phyloP scores from a whole-genome alignment of 2,329 filamentous ascomycete genomes.

The Exophiala oligosperma region DNA sequence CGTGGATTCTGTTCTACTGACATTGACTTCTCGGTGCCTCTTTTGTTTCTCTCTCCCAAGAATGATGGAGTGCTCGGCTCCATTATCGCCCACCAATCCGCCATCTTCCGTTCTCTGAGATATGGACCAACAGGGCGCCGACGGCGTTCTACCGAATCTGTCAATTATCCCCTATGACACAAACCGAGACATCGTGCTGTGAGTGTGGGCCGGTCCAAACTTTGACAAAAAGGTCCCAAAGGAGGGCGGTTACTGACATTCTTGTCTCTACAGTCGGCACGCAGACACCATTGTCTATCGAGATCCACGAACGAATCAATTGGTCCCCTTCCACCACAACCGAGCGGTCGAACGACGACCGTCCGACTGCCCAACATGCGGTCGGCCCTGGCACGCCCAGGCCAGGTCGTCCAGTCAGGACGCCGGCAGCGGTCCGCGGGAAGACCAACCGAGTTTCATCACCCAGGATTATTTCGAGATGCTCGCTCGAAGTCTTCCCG shows the following conservation, averaged over 20 bases:
- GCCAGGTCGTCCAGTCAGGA: constrained; percentile 36
- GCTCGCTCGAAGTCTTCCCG: constrained; percentile 65
- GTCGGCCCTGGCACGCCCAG: constrained; percentile 64
- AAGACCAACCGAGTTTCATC: constrained; percentile 66
- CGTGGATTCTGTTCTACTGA: too few relatives aligned
- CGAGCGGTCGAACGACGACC: constrained; percentile 50
- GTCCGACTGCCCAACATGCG: constrained; percentile 85
- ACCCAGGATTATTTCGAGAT: constrained; percentile 94
- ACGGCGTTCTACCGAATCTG: constrained; percentile 13
- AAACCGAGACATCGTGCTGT: constrained; percentile 48
- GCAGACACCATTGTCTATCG: constrained; percentile 90
- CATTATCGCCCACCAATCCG: background rate
- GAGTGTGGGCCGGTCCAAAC: constrained; percentile 25
- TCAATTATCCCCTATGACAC: constrained; percentile 34
- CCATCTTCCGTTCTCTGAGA: constrained; percentile 5
- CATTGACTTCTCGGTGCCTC: background rate
- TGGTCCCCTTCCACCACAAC: constrained; percentile 61
- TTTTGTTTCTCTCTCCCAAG: background rate
- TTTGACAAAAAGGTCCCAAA: background rate
- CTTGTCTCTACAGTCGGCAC: constrained; percentile 66
- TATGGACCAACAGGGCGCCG: constrained; percentile 15
- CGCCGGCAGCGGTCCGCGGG: constrained; percentile 33
- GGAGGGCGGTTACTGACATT: constrained; percentile 4
- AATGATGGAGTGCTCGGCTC: background rate
- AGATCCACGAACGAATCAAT: constrained; percentile 78